These are phyloP conservation scores for Pythium monospermum DNA, from an alignment of 352 stramenopile genomes.

Conservation along the genomic window DNA sequence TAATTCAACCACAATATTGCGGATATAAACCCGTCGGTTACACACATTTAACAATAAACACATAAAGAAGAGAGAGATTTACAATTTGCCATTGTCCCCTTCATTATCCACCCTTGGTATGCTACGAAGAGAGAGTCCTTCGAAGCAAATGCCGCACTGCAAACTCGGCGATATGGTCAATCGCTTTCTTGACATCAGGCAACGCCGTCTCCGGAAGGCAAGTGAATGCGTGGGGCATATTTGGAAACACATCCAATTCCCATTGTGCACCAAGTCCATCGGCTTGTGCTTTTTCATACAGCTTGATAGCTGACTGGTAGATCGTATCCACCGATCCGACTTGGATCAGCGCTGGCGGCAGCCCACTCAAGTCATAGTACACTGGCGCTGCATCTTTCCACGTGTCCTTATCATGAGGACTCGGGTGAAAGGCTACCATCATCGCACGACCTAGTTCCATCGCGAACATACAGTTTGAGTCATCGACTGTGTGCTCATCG, in stretches of 20 bases:
- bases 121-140: too few relatives aligned
- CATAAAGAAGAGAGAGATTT: too few relatives aligned
- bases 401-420: background rate
- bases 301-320: conserved; percentile 31
- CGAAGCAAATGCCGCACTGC: conserved; percentile 16
- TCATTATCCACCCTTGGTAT: too few relatives aligned
- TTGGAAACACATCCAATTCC: conserved; percentile 42
- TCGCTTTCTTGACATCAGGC: conserved; percentile 38
- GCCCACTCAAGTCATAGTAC: conserved; percentile 30
- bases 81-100: too few relatives aligned
- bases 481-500: conserved; percentile 21
- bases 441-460: conserved; percentile 34
- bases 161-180: conserved; percentile 40
- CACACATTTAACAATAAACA: too few relatives aligned
- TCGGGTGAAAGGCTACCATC: conserved; percentile 24
- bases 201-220: conserved; percentile 42
- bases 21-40: too few relatives aligned
- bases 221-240: conserved; percentile 65
- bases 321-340: conserved; percentile 44
- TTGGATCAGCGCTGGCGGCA: conserved; percentile 45
- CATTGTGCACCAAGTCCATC: conserved; percentile 23
- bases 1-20: too few relatives aligned
- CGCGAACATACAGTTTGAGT: conserved; percentile 46
- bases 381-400: conserved; percentile 39
- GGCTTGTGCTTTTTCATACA: conserved; percentile 27